Evolutionary conservation across 106 monocot species (phyloP).

Genomic region (Amphibolis antarctica): DNA sequence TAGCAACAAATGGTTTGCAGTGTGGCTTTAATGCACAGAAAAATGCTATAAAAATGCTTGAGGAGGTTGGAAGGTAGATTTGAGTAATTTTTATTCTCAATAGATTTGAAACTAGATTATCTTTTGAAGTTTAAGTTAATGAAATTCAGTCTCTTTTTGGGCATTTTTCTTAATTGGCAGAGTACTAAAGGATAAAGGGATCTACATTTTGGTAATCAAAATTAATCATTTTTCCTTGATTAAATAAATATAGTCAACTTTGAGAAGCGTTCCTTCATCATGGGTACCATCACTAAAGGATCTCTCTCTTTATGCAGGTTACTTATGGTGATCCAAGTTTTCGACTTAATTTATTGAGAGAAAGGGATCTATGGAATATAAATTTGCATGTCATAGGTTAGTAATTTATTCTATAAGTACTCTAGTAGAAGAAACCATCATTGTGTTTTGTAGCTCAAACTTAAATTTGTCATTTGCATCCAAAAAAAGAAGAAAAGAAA

Average conservation of each 20-base stretch:
- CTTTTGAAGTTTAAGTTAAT: no score
- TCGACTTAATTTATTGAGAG: constrained; percentile 53
- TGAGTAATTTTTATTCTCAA: neutral
- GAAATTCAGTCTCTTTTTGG: neutral
- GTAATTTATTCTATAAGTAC: neutral
- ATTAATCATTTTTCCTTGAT: neutral
- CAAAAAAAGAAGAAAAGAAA: no score
- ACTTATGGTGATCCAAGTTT: constrained; percentile 98
- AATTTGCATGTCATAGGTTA: constrained; percentile 82
- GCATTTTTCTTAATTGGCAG: constrained; percentile 23
- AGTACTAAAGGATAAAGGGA: constrained; percentile 75
- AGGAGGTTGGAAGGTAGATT: constrained; percentile 72
- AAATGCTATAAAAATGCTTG: constrained; percentile 76
- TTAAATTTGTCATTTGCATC: neutral
- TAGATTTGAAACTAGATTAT: neutral
- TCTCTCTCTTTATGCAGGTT: constrained; percentile 31
- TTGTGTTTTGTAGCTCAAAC: neutral
- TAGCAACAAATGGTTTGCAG: constrained; percentile 29
- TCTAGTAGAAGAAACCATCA: neutral
- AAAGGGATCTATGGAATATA: constrained; percentile 47
- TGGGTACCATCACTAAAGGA: neutral
- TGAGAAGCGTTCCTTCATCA: neutral
- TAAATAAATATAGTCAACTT: neutral
- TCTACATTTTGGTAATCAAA: constrained; percentile 76
- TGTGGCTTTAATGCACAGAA: constrained; percentile 67